Conservation (phyloP, 2,329 filamentous ascomycete species). For the Periconia macrospinosa region DNA sequence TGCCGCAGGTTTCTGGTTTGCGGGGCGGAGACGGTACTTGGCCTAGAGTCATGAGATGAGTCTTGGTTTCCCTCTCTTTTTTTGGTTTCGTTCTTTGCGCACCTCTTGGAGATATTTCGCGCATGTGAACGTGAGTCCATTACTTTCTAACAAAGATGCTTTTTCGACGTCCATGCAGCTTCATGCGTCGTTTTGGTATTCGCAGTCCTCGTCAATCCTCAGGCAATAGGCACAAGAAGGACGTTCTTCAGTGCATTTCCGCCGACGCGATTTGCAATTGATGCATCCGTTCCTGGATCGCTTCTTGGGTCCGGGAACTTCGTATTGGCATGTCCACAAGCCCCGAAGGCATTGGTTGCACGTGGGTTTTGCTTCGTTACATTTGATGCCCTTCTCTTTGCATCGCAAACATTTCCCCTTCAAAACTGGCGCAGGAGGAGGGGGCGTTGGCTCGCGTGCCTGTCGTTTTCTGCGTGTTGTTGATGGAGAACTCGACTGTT, state of each 20-base stretch:
- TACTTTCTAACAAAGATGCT: neutral
- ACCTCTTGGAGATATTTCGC: neutral
- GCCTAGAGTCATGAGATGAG: neutral
- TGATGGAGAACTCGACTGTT: conserved; percentile 16
- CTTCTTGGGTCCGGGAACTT: conserved; percentile 15
- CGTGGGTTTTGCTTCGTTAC: conserved; percentile 29
- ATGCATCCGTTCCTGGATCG: conserved; percentile 34
- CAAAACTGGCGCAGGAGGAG: conserved; percentile 8
- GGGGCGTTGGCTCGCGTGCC: conserved; percentile 3
- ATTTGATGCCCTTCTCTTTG: conserved; percentile 35
- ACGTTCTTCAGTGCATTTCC: conserved; percentile 36
- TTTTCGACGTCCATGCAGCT: neutral
- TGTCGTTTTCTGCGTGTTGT: conserved; percentile 15
- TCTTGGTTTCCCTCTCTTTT: neutral
- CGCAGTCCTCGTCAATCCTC: conserved; percentile 30
- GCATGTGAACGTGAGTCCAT: neutral
- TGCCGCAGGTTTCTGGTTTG: neutral
- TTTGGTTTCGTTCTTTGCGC: neutral
- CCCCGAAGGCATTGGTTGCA: conserved; percentile 35
- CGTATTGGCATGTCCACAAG: conserved; percentile 34
- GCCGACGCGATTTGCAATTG: conserved; percentile 30
- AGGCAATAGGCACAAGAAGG: conserved; percentile 33
- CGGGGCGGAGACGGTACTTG: neutral
- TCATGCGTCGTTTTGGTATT: conserved; percentile 26
- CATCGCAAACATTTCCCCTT: conserved; percentile 22